phyloP scores from a whole-genome alignment of 306 rosid genomes.

The Leucaena leucocephala region DNA sequence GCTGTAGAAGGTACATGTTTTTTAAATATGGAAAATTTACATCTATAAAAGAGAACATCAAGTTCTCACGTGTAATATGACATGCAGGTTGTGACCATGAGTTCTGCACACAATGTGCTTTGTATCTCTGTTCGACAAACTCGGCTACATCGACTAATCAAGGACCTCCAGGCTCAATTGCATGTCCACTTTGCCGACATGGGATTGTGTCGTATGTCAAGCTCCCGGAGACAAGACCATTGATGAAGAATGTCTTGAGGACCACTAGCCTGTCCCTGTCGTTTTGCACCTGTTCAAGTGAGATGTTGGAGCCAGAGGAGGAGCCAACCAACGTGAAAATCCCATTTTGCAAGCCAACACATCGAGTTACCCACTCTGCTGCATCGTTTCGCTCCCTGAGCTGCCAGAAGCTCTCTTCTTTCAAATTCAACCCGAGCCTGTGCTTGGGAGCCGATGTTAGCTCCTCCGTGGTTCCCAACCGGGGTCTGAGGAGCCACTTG shows the following conservation, averaged over 20 bases:
- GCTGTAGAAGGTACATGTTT: conserved; percentile 79
- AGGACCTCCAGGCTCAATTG: conserved; percentile 84
- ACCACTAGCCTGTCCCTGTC: conserved; percentile 67
- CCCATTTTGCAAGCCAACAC: conserved; percentile 60
- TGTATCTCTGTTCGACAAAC: conserved; percentile 88
- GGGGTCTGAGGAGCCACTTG: conserved; percentile 48
- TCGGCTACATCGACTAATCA: conserved; percentile 42
- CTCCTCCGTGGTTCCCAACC: conserved; percentile 61
- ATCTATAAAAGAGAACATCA: not conserved
- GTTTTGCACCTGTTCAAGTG: conserved; percentile 69
- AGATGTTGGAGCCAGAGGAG: conserved; percentile 42
- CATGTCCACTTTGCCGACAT: conserved; percentile 92
- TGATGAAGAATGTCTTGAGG: conserved; percentile 50
- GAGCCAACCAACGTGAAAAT: conserved; percentile 60
- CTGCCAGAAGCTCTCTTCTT: conserved; percentile 67
- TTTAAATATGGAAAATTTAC: not conserved
- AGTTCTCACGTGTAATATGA: not conserved
- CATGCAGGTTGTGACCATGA: conserved; percentile 93
- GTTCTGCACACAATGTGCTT: conserved; percentile 90
- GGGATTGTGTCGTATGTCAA: conserved; percentile 80
- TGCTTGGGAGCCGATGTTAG: conserved; percentile 71
- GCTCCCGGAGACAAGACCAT: conserved; percentile 58
- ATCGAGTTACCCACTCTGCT: conserved; percentile 47
- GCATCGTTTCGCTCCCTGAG: conserved; percentile 63
- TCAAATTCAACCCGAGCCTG: conserved; percentile 55